Conservation (phyloP, 2,329 filamentous ascomycete species). For the Orbilia quercus region DNA sequence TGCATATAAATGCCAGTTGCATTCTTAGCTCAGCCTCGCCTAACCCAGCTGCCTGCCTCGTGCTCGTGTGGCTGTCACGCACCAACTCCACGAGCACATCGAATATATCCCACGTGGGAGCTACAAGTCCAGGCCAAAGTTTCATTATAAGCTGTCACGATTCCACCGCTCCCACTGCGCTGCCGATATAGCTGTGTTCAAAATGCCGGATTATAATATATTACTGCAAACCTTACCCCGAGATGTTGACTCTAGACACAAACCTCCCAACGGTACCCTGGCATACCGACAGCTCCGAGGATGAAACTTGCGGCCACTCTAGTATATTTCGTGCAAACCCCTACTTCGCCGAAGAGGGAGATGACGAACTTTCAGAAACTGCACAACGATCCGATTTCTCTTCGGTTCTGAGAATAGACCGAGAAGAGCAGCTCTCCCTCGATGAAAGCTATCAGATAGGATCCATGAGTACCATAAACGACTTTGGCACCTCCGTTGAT, state of each 20-base stretch:
- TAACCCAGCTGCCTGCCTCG: no score
- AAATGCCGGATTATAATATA: not conserved
- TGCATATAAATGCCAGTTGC: no score
- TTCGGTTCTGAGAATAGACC: not conserved
- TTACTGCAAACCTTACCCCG: not conserved
- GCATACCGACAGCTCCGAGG: constrained; percentile 40
- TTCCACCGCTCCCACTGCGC: no score
- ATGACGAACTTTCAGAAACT: not conserved
- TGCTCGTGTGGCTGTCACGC: no score
- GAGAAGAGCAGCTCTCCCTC: not conserved
- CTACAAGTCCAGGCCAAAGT: no score
- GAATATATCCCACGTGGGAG: no score
- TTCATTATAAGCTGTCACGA: no score
- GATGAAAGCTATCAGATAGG: not conserved
- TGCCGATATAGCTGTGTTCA: no score
- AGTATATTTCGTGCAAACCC: constrained; percentile 48
- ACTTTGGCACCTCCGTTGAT: constrained; percentile 38
- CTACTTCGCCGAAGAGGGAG: constrained; percentile 27
- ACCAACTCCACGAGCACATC: no score
- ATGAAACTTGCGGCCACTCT: constrained; percentile 42
- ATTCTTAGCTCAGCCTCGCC: no score
- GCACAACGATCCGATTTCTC: constrained; percentile 1
- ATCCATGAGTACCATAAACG: not conserved
- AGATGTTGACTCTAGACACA: constrained; percentile 5
- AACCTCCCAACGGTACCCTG: not conserved